Conservation (phyloP, 148 eudicot species). For the Nyssa sinensis region DNA sequence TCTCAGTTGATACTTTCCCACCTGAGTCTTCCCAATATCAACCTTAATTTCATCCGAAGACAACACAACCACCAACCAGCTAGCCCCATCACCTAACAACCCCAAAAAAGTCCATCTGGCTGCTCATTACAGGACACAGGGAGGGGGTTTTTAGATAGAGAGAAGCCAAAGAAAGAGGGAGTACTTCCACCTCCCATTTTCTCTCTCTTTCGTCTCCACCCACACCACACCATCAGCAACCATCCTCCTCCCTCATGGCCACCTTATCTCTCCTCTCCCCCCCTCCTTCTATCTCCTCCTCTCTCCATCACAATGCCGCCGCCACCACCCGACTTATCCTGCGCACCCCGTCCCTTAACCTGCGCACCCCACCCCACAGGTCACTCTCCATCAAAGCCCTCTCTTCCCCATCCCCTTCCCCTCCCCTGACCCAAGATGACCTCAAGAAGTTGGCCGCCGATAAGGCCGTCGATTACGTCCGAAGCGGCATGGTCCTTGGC, state of each 20-base stretch:
- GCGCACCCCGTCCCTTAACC: conserved; percentile 19
- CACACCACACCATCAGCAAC: neutral
- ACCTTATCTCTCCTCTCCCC: conserved; percentile 41
- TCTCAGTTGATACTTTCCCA: too few species aligned
- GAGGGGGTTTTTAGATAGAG: too few species aligned
- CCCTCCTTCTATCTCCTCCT: conserved; percentile 34
- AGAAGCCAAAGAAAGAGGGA: conserved; percentile 3
- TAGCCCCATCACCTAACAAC: neutral
- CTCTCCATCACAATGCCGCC: conserved; percentile 22
- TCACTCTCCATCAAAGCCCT: conserved; percentile 39
- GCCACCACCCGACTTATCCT: conserved; percentile 13
- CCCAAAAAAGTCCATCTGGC: neutral
- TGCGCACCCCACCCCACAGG: conserved; percentile 13
- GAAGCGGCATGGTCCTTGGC: conserved; percentile 90
- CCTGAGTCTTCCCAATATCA: too few species aligned
- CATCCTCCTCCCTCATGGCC: conserved; percentile 31
- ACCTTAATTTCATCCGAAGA: too few species aligned
- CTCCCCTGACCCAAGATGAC: conserved; percentile 70
- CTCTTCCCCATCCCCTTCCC: conserved; percentile 45
- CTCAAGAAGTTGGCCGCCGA: conserved; percentile 95
- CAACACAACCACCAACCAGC: too few species aligned
- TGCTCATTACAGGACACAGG: too few species aligned
- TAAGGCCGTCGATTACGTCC: conserved; percentile 84
- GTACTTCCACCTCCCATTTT: neutral
- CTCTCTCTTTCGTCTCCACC: conserved; percentile 12